Base-by-base conservation (phyloP, 129 eudicot species). In the Ambrosia artemisiifolia region DNA sequence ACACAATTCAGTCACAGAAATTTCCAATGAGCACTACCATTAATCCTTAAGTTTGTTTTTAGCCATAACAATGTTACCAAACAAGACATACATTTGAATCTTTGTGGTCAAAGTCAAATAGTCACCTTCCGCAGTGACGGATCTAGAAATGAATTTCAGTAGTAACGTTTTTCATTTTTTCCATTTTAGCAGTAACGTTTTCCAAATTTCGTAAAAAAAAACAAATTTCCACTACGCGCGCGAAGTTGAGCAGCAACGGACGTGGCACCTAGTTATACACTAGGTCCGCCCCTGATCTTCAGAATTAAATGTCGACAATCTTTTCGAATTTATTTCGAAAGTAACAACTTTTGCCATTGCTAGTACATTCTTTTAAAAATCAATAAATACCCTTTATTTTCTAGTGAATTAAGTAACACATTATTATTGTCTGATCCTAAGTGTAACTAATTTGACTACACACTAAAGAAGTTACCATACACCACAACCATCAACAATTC, bases 61-160 rank as follows among this genome's bases (percentile, higher is more conserved):
- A n/a, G n/a, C n/a, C n/a, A n/a, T n/a, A n/a, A n/a, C 24, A 13
- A 38, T 35, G 34, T 48, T 1, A 20, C 7, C n/a, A 40, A 13
- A 38, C 5, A 11, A 28, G 72, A 50, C 6, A n/a, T 40, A 53
- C 33, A 56, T 65, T 65, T 51, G 56, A 75, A 75, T 43, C 56
- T 10, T 48, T 17, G 13, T 50, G 48, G 50, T 74, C 78, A 74
- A 74, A 63, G 36, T 36, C 71, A 63, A 63, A n/a, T n/a, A n/a
- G n/a, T n/a, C n/a, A n/a, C n/a, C n/a, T n/a, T n/a, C n/a, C n/a
- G n/a, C n/a, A n/a, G n/a, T n/a, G n/a, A n/a, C n/a, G n/a, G n/a
- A n/a, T n/a, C n/a, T n/a, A n/a, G n/a, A n/a, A n/a, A n/a, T n/a
- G n/a, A n/a, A n/a, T n/a, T n/a, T n/a, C n/a, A n/a, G n/a, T n/a